Percentiles rank a stretch among this genome's conserved stretches.
Conservation (phyloP, 2,329 filamentous ascomycete species). For the Pseudogymnoascus sp. region DNA sequence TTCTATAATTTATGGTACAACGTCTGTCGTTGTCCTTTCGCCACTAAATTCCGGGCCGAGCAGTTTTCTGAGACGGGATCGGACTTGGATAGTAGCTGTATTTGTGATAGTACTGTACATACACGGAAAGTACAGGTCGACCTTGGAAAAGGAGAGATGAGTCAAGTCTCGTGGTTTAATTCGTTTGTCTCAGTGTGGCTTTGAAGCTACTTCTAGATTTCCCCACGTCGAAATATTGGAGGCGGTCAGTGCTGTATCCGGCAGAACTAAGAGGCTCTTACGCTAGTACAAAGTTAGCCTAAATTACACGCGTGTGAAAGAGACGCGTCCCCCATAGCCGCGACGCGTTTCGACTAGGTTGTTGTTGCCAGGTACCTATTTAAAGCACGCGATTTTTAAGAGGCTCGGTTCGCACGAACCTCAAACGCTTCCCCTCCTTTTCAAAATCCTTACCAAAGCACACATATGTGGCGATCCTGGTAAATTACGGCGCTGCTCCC, state of each 20-base stretch:
- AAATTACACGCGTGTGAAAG: not conserved
- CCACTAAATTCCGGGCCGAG: not conserved
- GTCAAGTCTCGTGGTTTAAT: slow-evolving; percentile 1
- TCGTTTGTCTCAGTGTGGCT: not conserved
- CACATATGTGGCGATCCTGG: not conserved
- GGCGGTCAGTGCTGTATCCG: slow-evolving; percentile 7
- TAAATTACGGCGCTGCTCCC: not conserved
- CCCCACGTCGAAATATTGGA: slow-evolving; percentile 8
- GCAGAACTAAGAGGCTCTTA: slow-evolving; percentile 8
- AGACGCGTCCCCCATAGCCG: not conserved
- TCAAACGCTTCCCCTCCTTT: not conserved
- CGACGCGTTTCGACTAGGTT: not conserved
- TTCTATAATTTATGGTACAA: slow-evolving; percentile 16
- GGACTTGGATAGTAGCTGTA: not conserved
- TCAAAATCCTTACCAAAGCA: not conserved
- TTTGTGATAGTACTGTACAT: not conserved
- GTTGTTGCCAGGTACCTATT: not conserved
- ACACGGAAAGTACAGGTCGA: not conserved
- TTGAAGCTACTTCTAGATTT: slow-evolving; percentile 7
- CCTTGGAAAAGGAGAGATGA: slow-evolving; percentile 4
- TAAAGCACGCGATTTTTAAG: slow-evolving; percentile 4
- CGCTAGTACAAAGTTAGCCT: not conserved
- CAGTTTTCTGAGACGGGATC: slow-evolving; percentile 1
- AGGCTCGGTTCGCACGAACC: slow-evolving; percentile 7
- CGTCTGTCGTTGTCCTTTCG: not conserved